phyloP scores from a whole-genome alignment of 768 basidiomycete species.

The Agaricus blazei region DNA sequence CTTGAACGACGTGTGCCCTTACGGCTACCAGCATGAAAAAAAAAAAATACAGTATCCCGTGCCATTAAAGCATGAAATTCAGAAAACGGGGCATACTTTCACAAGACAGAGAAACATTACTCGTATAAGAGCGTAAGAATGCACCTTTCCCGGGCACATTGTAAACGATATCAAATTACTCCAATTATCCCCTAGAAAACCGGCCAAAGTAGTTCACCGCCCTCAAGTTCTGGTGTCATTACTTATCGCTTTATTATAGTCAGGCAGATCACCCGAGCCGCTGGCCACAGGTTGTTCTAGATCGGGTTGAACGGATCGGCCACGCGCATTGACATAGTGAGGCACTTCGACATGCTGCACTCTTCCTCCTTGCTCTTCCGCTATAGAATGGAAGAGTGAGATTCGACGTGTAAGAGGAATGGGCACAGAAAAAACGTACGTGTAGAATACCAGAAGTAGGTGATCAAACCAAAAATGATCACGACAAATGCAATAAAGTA shows the following conservation, averaged over 20 bases:
- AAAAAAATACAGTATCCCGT: too few species aligned
- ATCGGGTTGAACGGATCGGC: constrained; percentile 10
- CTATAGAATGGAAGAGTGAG: constrained; percentile 26
- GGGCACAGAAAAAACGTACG: constrained; percentile 44
- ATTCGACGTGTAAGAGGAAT: neutral
- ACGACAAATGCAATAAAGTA: constrained; percentile 79
- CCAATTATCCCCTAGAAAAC: too few species aligned
- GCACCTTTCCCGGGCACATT: too few species aligned
- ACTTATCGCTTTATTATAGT: neutral
- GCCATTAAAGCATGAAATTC: too few species aligned
- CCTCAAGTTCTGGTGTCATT: neutral
- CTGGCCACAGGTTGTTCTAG: constrained; percentile 12
- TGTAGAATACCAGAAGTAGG: constrained; percentile 83
- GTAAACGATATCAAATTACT: too few species aligned
- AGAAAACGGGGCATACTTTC: too few species aligned
- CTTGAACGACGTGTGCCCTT: too few species aligned
- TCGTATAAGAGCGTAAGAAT: too few species aligned
- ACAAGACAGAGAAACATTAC: too few species aligned
- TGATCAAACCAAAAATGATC: constrained; percentile 66
- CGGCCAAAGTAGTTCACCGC: neutral
- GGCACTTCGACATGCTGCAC: constrained; percentile 55
- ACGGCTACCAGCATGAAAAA: too few species aligned
- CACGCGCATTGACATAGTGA: constrained; percentile 41
- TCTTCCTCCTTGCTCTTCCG: constrained; percentile 61
- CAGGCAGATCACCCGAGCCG: neutral